Evolutionary conservation across 495 filamentous ascomycete species (phyloP), one percentile per base, ranked within the genome.

Genomic region (Lasiosphaeria miniovina): DNA sequence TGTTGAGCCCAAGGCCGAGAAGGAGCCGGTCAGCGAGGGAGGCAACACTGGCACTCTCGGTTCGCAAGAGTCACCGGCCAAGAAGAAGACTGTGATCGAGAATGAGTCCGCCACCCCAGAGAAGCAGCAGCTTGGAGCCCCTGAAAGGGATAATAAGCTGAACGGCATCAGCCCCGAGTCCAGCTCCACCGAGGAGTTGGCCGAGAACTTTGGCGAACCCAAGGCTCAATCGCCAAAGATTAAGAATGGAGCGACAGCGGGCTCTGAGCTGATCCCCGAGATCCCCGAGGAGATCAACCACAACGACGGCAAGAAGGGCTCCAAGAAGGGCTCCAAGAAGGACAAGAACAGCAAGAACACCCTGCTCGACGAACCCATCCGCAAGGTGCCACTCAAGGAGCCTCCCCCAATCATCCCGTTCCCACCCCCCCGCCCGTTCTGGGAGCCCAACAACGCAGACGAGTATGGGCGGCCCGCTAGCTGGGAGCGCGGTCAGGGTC

Each of bases 171-270:
- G 31, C 35, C 36, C 60, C 24, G 54, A 49, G 6, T 6, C 57
- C 8, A n/a, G n/a, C n/a, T n/a, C n/a, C n/a, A n/a, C n/a, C n/a
- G n/a, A n/a, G n/a, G n/a, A n/a, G n/a, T n/a, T n/a, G n/a, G n/a
- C n/a, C n/a, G n/a, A n/a, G n/a, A n/a, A n/a, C n/a, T n/a, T n/a
- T n/a, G n/a, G n/a, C n/a, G n/a, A n/a, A n/a, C n/a, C n/a, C n/a
- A 49, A 54, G 7, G 17, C 35, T 4, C 15, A 61, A n/a, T n/a
- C n/a, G n/a, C n/a, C 43, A n/a, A 24, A 36, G 0, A 49, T 53
- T 33, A 58, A 55, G 46, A 48, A 59, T 32, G 17, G 14, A 15
- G 57, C 10, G 45, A 50, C 32, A 54, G 59, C 14, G 33, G 55
- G 33, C 11, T 36, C 35, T n/a, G 60, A n/a, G 6, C 59, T 6